Base-by-base conservation (phyloP, 805 yeast genomes). In the Schwanniomyces polymorphus region DNA sequence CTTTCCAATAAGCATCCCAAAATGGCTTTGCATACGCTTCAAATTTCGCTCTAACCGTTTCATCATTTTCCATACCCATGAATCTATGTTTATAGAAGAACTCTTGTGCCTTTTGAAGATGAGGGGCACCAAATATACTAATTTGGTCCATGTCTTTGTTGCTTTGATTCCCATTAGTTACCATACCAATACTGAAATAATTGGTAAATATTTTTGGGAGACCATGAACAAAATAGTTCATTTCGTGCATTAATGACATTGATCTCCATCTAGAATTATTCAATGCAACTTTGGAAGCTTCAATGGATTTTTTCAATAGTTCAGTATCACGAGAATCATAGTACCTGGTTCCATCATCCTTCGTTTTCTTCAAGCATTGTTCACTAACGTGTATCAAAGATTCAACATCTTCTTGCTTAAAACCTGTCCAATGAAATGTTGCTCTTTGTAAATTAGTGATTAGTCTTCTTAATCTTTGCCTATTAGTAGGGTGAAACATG, bases 371-470 rank as follows among this genome's bases (percentile, higher is more conserved):
- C 29, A 81, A 49, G 6, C 82, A 75, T 18, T 64, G 61, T 12
- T 70, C 64, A 42, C 85, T 76, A 26, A 85, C 76, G 18, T 67
- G 64, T 2, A 79, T 58, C 61, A 85, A 68, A 18, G 76, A 68
- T 42, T 79, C 79, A 26, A 85, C 69, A 62, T 85, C 90, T 37
- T 70, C 72, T 23, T 74, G 72, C 10, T 84, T 72, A 57, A 85
- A 85, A 0, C 90, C 91, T 1, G 88, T 82, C 91, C 91, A 85
- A 55, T 82, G 82, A 59, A 85, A 84, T 0, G 91, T 82, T 0
- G 86, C 82, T 48, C 85, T 71, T 60, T 81, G 88, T 26, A 85
- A 58, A 56, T 85, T 85, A 4, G 79, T 75, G 10, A 85, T 76
- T 52, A 85, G 69, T 42, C 84, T 62, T 49, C 84, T 66, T 33